Conservation (phyloP, 208 protist species). For the Leishmania lainsoni region DNA sequence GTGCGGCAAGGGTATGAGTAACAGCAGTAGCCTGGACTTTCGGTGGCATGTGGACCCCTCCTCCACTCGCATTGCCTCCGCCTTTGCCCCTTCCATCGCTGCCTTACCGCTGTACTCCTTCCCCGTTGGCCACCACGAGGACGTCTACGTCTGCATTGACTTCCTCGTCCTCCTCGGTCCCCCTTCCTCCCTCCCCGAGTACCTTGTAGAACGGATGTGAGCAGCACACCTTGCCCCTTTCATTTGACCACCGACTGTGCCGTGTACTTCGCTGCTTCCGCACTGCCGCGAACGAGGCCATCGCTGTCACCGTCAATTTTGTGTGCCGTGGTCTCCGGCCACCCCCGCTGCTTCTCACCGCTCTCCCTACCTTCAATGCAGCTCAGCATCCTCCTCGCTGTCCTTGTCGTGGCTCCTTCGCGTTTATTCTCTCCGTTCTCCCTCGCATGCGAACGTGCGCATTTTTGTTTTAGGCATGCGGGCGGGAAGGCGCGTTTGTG, state of each 20-base stretch:
- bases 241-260: neutral
- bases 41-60: neutral
- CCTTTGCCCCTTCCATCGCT: neutral
- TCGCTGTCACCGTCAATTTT: neutral
- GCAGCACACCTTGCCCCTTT: neutral
- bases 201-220: neutral
- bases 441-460: neutral
- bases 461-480: neutral
- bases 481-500: neutral
- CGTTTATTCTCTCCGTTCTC: neutral
- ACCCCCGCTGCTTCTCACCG: neutral
- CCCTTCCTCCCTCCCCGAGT: neutral
- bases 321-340: neutral
- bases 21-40: neutral
- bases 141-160: neutral
- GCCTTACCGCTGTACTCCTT: neutral
- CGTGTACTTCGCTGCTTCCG: neutral
- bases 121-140: neutral
- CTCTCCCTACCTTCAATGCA: neutral
- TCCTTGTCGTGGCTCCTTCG: neutral
- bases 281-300: neutral
- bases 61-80: neutral
- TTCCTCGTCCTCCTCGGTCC: neutral
- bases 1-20: neutral
- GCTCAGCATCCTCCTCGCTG: neutral